Conservation (phyloP, 2,329 filamentous ascomycete species). For the Bipolaris sorokiniana region DNA sequence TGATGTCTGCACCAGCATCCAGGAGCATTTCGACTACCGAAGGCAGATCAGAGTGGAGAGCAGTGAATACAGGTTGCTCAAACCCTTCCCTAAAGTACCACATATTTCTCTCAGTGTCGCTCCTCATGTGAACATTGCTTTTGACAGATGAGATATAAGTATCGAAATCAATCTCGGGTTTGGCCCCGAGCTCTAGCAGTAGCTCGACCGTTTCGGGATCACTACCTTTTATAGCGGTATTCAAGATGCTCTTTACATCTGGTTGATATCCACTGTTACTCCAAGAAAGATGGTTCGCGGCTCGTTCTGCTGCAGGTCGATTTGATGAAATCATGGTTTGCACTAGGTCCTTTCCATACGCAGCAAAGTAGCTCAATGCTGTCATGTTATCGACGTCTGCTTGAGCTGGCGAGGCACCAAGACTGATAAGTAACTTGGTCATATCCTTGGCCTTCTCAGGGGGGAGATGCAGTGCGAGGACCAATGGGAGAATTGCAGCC, state of each 20-base stretch:
- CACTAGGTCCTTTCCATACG: constrained; percentile 19
- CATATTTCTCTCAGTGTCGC: constrained; percentile 56
- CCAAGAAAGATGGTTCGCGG: constrained; percentile 69
- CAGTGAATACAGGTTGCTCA: constrained; percentile 71
- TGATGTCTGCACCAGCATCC: constrained; percentile 68
- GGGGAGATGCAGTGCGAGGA: constrained; percentile 70
- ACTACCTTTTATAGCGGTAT: constrained; percentile 55
- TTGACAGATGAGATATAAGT: constrained; percentile 66
- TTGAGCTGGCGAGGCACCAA: constrained; percentile 76
- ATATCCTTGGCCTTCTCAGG: constrained; percentile 69
- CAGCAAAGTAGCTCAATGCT: constrained; percentile 60
- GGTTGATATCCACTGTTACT: constrained; percentile 43
- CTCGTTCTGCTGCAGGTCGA: constrained; percentile 64
- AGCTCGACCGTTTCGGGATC: constrained; percentile 13
- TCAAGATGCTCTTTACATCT: constrained; percentile 58
- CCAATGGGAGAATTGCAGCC: constrained; percentile 71
- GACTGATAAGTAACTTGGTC: constrained; percentile 66
- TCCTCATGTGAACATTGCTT: constrained; percentile 49
- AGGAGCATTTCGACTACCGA: constrained; percentile 65
- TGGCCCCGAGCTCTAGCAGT: constrained; percentile 68
- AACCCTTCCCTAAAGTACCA: constrained; percentile 55
- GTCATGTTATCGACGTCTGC: constrained; percentile 70
- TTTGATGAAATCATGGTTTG: constrained; percentile 65
- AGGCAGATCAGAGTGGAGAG: constrained; percentile 60
- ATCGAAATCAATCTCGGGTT: constrained; percentile 55